Percentiles rank a stretch among this genome's conserved stretches.
phyloP scores from a whole-genome alignment of 805 yeast genomes.

The Starmerella vitae region DNA sequence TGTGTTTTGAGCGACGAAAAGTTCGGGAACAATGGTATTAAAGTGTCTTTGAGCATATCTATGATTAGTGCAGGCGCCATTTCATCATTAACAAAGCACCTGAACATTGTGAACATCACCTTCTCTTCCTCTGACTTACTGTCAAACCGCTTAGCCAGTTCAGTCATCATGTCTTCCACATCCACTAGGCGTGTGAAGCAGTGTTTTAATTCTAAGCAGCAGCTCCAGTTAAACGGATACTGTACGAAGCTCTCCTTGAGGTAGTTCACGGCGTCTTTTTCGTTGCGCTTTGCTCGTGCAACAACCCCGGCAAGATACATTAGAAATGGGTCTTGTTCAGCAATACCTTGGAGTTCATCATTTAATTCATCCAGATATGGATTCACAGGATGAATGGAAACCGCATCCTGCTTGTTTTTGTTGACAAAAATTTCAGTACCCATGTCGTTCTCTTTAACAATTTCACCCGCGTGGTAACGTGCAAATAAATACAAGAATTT shows the following conservation, averaged over 20 bases:
- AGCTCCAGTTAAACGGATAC: conserved; percentile 85
- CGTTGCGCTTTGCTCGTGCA: conserved; percentile 47
- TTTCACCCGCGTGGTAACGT: conserved; percentile 61
- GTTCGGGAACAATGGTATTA: conserved; percentile 49
- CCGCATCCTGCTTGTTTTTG: conserved; percentile 21
- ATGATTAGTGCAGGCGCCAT: conserved; percentile 31
- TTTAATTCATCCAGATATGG: conserved; percentile 27
- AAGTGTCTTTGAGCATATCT: conserved; percentile 17
- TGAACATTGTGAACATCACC: conserved; percentile 43
- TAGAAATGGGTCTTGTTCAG: conserved; percentile 37
- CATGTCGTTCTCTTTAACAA: conserved; percentile 51
- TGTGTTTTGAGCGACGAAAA: conserved; percentile 67
- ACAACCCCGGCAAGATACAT: conserved; percentile 61
- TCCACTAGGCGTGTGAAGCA: conserved; percentile 33
- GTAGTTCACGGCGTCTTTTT: conserved; percentile 44
- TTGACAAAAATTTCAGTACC: conserved; percentile 43
- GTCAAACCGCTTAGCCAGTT: conserved; percentile 4
- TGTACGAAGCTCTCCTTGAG: conserved; percentile 47
- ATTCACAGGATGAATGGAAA: conserved; percentile 21
- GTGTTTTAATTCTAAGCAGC: conserved; percentile 69
- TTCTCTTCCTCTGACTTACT: conserved; percentile 10
- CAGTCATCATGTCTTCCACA: conserved; percentile 2
- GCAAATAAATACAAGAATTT: conserved; percentile 57
- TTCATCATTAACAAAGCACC: conserved; percentile 58
- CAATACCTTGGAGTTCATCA: conserved; percentile 31